Base-by-base conservation (phyloP, 176 grass and related monocot genomes). In the Zoysia japonica region DNA sequence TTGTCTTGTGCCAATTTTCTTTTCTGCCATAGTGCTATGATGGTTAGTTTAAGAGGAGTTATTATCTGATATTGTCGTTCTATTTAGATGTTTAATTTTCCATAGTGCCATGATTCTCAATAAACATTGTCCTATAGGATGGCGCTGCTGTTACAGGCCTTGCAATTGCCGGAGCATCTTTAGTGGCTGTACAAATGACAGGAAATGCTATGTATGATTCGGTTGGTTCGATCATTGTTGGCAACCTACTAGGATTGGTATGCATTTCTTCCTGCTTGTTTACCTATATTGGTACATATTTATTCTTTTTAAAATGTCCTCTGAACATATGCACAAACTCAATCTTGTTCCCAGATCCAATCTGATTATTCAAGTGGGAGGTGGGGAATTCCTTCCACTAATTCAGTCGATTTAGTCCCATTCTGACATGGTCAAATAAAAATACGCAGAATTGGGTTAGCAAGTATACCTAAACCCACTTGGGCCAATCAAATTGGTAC, bases 141-240 rank as follows among this genome's bases (percentile, higher is more conserved):
- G 86, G 96, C 82, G 96, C 96, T 75, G 92, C 90, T 47, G 90
- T 94, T 78, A 89, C 86, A 71, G 92, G 96, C 75, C 92, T 99
- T 82, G 88, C 84, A 74, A 93, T 99, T 80, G 92, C 96, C 67
- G 92, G 84, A 73, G 92, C 90, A 44, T 94, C 95, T 80, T 87
- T 98, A 76, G 88, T 94, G 70, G 92, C 95, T 72, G 92, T 98
- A 81, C 86, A 92, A 81, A 88, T 51, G 62, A 98, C 95, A 64
- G 95, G 95, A 81, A 95, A 95, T 82, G 83, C 90, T 79, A 95
- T 98, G 28, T 98, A 98, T 85, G 92, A 98, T 76, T 90, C 95
- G 57, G 83, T 98, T 83, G 92, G 95, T 75, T 98, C 95, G 9
- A 98, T 98, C 87, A 88, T 95, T 80, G 95, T 98, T 35, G 95